These are phyloP conservation scores for Puccinia brachypodii DNA, from an alignment of 1,284 basidiomycete genomes.

Conservation along the genomic window DNA sequence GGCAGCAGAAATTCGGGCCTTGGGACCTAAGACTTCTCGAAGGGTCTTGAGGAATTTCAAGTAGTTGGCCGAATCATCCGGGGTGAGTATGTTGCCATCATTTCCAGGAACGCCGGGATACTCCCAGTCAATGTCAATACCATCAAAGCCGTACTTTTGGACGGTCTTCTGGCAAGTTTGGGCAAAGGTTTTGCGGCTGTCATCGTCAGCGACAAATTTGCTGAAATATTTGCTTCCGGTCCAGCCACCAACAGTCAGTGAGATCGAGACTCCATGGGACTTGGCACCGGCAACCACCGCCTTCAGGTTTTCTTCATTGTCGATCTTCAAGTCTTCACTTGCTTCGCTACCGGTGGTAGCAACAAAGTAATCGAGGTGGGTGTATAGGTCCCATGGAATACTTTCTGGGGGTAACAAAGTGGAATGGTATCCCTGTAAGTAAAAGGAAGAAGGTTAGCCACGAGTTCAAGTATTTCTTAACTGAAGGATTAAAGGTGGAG, in stretches of 20 bases:
- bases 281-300: conserved; percentile 24
- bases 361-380: conserved; percentile 43
- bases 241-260: conserved; percentile 38
- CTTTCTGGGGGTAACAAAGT: conserved; percentile 26
- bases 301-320: conserved; percentile 37
- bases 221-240: conserved; percentile 37
- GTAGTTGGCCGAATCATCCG: conserved; percentile 41
- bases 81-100: conserved; percentile 25
- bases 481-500: background rate
- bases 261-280: conserved; percentile 36
- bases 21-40: conserved; percentile 16
- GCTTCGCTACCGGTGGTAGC: conserved; percentile 1
- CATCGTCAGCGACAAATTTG: conserved; percentile 19
- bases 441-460: background rate
- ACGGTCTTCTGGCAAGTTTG: conserved; percentile 12
- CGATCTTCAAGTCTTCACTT: conserved; percentile 16
- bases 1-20: conserved; percentile 35
- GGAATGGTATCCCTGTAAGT: conserved; percentile 26
- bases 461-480: background rate
- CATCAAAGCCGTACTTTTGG: conserved; percentile 35
- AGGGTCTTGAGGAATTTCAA: conserved; percentile 37
- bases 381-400: conserved; percentile 41
- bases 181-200: conserved; percentile 27
- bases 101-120: conserved; percentile 36
- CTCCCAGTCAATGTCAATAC: conserved; percentile 44